These are phyloP conservation scores for Aurantiochytrium sp. DNA, from an alignment of 108 stramenopile genomes.

Conservation along the genomic window DNA sequence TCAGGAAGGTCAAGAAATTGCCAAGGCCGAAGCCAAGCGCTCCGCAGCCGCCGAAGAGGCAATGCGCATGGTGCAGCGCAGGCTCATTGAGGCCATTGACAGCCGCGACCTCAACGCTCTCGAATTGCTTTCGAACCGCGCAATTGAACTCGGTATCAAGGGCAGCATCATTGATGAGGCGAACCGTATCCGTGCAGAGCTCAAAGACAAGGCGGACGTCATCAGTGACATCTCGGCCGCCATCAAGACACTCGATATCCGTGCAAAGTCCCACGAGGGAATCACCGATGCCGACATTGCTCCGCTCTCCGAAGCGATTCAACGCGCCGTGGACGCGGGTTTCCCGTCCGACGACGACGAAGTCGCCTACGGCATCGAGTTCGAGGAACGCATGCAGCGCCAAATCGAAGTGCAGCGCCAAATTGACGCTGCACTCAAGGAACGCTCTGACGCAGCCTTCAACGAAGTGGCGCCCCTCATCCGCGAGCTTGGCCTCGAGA, in stretches of 20 bases:
- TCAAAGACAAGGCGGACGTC: slow-evolving; percentile 26
- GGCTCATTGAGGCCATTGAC: neutral
- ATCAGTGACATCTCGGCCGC: slow-evolving; percentile 15
- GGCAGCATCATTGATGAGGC: neutral
- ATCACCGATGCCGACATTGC: neutral
- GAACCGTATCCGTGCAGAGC: neutral
- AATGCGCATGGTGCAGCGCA: neutral
- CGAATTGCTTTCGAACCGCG: neutral
- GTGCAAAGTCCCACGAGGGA: neutral
- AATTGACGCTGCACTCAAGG: neutral
- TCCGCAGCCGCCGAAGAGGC: neutral
- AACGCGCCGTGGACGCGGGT: slow-evolving; percentile 19
- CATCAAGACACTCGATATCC: neutral
- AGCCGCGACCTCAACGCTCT: neutral
- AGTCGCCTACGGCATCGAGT: neutral
- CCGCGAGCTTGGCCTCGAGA: slow-evolving; percentile 42
- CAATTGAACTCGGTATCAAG: slow-evolving; percentile 9
- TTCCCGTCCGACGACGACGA: neutral
- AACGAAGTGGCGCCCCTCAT: slow-evolving; percentile 43
- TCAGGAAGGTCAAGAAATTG: neutral
- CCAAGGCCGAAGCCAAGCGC: neutral
- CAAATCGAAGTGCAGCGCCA: neutral
- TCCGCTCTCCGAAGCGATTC: slow-evolving; percentile 15
- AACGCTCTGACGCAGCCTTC: slow-evolving; percentile 9
- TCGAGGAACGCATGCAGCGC: neutral